These are phyloP conservation scores for Teunomyces gatunensis DNA, from an alignment of 805 yeast genomes.

Conservation along the genomic window DNA sequence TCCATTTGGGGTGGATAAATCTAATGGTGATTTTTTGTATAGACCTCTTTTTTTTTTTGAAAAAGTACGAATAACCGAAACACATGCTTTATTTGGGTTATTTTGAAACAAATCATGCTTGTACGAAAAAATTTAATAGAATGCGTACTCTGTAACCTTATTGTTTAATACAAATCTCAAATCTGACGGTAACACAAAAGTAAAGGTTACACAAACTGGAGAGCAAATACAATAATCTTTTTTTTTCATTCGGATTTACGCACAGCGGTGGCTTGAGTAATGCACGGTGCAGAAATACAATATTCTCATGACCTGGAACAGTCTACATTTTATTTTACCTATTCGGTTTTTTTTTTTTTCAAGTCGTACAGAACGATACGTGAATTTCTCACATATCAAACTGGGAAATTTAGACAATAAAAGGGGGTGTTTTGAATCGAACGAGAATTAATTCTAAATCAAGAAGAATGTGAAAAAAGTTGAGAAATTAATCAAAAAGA, in stretches of 20 bases:
- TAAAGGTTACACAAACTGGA: not conserved
- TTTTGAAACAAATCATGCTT: not conserved
- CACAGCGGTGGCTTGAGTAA: not conserved
- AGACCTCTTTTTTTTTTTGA: not conserved
- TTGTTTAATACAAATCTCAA: not conserved
- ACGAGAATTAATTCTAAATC: no score
- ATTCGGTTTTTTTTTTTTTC: not conserved
- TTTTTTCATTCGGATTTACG: not conserved
- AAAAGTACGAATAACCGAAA: not conserved
- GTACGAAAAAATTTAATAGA: not conserved
- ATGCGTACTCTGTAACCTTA: not conserved
- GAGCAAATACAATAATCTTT: not conserved
- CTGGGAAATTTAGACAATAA: not conserved
- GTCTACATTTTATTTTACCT: not conserved
- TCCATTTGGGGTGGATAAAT: conserved; percentile 30
- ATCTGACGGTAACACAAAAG: not conserved
- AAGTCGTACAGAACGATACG: not conserved
- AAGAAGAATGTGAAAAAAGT: no score
- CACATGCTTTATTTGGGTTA: not conserved
- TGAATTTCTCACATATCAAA: not conserved
- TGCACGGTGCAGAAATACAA: not conserved
- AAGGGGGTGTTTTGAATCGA: not conserved
- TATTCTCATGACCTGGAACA: not conserved
- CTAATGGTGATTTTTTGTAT: not conserved
- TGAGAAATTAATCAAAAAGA: not conserved